These are phyloP conservation scores for Stagonosporopsis tanaceti DNA, from an alignment of 2,329 filamentous ascomycete genomes.

Conservation along the genomic window DNA sequence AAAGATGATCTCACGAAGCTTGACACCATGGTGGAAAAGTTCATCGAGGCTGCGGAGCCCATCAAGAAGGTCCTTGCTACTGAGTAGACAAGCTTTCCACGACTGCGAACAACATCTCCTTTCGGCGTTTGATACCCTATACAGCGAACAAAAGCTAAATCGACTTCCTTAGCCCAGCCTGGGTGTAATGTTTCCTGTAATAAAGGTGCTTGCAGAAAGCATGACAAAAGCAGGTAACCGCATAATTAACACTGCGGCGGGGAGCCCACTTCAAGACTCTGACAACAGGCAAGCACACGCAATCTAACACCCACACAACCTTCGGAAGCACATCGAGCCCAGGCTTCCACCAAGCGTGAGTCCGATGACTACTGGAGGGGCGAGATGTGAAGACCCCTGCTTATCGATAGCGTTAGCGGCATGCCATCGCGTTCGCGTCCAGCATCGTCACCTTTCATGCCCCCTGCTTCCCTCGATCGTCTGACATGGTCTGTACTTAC, in stretches of 20 bases:
- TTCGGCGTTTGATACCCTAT: constrained; percentile 23
- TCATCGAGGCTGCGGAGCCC: constrained; percentile 89
- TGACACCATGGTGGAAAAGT: constrained; percentile 91
- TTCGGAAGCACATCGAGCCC: too few species aligned
- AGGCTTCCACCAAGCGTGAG: neutral
- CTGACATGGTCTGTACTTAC: constrained; percentile 25
- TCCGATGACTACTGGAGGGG: neutral
- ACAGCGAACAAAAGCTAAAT: constrained; percentile 18
- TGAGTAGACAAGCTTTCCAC: constrained; percentile 51
- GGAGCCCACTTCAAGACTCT: neutral
- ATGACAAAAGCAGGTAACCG: neutral
- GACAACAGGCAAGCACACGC: neutral
- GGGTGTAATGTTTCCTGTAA: neutral
- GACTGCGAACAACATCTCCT: neutral
- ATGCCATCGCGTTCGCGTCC: neutral
- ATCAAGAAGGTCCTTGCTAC: constrained; percentile 88
- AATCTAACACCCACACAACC: neutral
- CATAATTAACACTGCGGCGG: neutral
- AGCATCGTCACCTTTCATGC: constrained; percentile 1
- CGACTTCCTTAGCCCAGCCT: neutral
- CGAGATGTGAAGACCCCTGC: constrained; percentile 2
- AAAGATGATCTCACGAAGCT: constrained; percentile 92
- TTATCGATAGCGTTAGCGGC: constrained; percentile 15
- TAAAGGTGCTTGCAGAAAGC: constrained; percentile 1
- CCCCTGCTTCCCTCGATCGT: neutral